Evolutionary conservation across 805 yeast genomes (phyloP).

Genomic region (Teunomyces kruisii): DNA sequence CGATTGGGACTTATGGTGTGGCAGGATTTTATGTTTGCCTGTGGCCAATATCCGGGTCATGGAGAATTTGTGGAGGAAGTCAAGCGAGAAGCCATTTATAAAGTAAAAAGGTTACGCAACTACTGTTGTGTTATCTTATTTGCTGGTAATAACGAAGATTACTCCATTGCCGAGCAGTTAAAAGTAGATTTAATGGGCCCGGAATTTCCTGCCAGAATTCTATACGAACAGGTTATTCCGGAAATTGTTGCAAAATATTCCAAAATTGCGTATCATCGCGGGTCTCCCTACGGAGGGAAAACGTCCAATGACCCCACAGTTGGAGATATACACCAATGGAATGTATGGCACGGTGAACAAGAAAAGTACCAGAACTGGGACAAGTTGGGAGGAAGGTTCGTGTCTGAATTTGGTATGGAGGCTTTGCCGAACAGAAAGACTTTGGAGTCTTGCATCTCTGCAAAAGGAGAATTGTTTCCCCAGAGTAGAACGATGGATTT

Average conservation of each 20-base stretch:
- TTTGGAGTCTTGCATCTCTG: constrained; percentile 34
- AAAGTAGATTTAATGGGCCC: constrained; percentile 30
- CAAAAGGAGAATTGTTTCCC: constrained; percentile 39
- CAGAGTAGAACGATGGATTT: constrained; percentile 44
- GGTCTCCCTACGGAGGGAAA: constrained; percentile 51
- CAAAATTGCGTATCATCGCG: constrained; percentile 41
- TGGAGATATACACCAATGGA: constrained; percentile 58
- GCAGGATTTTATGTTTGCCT: constrained; percentile 61
- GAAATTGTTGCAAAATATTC: constrained; percentile 23
- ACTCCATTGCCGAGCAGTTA: constrained; percentile 42
- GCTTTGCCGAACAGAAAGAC: constrained; percentile 44
- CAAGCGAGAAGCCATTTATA: constrained; percentile 35
- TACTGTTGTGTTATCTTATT: constrained; percentile 39
- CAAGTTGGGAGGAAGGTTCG: constrained; percentile 47
- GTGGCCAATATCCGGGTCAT: constrained; percentile 53
- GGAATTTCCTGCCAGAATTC: constrained; percentile 42
- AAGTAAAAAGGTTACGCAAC: constrained; percentile 41
- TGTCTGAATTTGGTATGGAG: constrained; percentile 56
- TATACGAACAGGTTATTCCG: constrained; percentile 44
- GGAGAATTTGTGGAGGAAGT: constrained; percentile 35
- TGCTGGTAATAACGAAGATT: constrained; percentile 51
- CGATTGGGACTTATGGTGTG: constrained; percentile 46
- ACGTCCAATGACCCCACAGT: constrained; percentile 34
- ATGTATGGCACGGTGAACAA: constrained; percentile 56
- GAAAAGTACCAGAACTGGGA: constrained; percentile 51